Conservation (phyloP, 441 rosid genomes). For the Jatropha podagrica region DNA sequence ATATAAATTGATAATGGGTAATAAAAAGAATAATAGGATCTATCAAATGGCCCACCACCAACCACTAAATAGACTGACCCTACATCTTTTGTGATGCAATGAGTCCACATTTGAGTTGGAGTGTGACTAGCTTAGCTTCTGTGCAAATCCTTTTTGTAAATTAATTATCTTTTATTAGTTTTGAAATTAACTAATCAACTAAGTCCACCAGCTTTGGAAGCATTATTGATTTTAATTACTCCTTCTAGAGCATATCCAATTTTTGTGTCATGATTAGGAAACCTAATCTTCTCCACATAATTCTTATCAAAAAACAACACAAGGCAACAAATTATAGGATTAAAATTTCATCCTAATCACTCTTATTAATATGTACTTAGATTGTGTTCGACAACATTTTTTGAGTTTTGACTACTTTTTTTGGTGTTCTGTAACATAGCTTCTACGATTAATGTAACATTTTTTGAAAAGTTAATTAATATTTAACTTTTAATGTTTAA, state of each 20-base stretch:
- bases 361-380: no score
- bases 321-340: neutral
- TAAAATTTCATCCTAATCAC: neutral
- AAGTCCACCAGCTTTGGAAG: conserved; percentile 46
- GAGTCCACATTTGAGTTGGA: conserved; percentile 32
- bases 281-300: conserved; percentile 18
- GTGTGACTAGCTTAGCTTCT: neutral
- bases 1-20: conserved; percentile 1
- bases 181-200: conserved; percentile 30
- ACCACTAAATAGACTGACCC: conserved; percentile 20
- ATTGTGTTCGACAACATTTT: no score
- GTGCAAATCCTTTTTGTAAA: neutral
- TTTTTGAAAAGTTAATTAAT: no score
- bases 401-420: no score
- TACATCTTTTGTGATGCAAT: conserved; percentile 14
- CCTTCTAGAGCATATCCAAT: conserved; percentile 10
- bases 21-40: conserved; percentile 15
- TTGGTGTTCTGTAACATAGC: no score
- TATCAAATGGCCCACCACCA: conserved; percentile 32
- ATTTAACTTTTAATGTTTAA: no score
- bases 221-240: conserved; percentile 14
- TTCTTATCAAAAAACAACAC: conserved; percentile 2
- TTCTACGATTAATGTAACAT: no score
- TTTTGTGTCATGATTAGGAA: conserved; percentile 24
- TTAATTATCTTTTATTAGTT: conserved; percentile 11